Evolutionary conservation across 192 early-diverging fungal genomes (phyloP).

Genomic region (Lunasporangiospora selenospora): DNA sequence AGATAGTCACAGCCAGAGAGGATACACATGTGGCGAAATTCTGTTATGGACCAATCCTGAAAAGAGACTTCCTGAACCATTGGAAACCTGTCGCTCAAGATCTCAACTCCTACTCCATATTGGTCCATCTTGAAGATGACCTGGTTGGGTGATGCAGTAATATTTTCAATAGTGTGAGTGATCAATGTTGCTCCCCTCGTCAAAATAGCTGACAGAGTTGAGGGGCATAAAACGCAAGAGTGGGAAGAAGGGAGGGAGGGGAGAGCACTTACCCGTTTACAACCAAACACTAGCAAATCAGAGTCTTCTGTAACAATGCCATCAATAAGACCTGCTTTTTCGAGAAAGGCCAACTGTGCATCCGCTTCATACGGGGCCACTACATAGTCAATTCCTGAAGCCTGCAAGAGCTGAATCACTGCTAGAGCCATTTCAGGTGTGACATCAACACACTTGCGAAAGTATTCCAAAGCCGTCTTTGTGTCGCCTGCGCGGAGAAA

Average conservation of each 20-base stretch:
- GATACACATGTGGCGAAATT: conserved; percentile 92
- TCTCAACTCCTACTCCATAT: conserved; percentile 71
- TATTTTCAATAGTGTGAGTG: too few relatives aligned
- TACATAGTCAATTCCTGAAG: conserved; percentile 73
- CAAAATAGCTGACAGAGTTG: not conserved
- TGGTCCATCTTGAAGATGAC: conserved; percentile 87
- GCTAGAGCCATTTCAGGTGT: conserved; percentile 84
- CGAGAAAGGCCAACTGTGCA: conserved; percentile 90
- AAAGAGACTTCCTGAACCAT: conserved; percentile 57
- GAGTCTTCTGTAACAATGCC: conserved; percentile 96
- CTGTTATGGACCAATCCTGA: conserved; percentile 59
- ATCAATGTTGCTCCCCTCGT: too few relatives aligned
- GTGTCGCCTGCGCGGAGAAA: conserved; percentile 60
- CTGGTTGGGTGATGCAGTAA: too few relatives aligned
- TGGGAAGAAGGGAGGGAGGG: not conserved
- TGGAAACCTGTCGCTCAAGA: conserved; percentile 61
- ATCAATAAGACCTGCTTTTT: conserved; percentile 65
- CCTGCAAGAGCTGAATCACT: conserved; percentile 74
- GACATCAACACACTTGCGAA: conserved; percentile 80
- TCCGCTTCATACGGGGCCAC: conserved; percentile 99
- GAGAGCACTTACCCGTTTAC: conserved; percentile 56
- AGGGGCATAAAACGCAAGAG: not conserved
- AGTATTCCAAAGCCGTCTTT: conserved; percentile 73
- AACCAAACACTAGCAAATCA: conserved; percentile 94
- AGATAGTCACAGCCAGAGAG: conserved; percentile 99